A percentile compares a stretch with the other conserved stretches of the same genome.
Conservation (phyloP, 306 rosid species). For the Abrus precatorius region DNA sequence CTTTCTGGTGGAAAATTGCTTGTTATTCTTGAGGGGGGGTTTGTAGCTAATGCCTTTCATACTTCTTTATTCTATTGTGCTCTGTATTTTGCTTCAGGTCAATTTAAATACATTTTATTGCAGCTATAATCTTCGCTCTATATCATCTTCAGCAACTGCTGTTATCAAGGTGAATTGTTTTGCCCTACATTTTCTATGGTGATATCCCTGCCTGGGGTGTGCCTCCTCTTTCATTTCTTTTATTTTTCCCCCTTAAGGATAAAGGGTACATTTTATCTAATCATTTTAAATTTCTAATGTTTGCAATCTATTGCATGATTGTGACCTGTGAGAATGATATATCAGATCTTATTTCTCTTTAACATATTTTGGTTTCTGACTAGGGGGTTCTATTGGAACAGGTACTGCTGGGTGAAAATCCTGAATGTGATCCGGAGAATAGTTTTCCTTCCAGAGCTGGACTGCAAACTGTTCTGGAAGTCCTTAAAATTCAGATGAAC, state of each 20-base stretch:
- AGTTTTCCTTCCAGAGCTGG: conserved; percentile 77
- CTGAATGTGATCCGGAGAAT: conserved; percentile 59
- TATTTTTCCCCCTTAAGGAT: neutral
- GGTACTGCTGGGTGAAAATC: conserved; percentile 85
- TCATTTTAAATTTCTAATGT: conserved; percentile 27
- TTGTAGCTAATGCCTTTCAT: conserved; percentile 60
- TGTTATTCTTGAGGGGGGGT: conserved; percentile 99
- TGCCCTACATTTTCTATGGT: conserved; percentile 14
- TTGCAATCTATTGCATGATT: conserved; percentile 25
- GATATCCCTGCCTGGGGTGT: conserved; percentile 31
- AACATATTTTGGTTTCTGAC: conserved; percentile 43
- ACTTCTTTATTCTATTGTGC: conserved; percentile 29
- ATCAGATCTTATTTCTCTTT: conserved; percentile 20
- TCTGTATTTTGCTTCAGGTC: conserved; percentile 38
- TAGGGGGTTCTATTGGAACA: conserved; percentile 45
- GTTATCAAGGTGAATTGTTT: conserved; percentile 80
- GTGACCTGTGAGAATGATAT: conserved; percentile 18
- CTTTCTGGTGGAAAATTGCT: conserved; percentile 93
- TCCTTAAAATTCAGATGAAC: conserved; percentile 79
- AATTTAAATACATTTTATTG: conserved; percentile 51
- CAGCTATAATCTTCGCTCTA: conserved; percentile 98
- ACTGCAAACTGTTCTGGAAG: conserved; percentile 75
- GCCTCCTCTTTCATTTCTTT: conserved; percentile 17
- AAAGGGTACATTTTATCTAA: neutral
- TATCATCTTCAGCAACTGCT: conserved; percentile 90